Evolutionary conservation across 805 yeast species (phyloP).

Genomic region (Candida sithepensis): DNA sequence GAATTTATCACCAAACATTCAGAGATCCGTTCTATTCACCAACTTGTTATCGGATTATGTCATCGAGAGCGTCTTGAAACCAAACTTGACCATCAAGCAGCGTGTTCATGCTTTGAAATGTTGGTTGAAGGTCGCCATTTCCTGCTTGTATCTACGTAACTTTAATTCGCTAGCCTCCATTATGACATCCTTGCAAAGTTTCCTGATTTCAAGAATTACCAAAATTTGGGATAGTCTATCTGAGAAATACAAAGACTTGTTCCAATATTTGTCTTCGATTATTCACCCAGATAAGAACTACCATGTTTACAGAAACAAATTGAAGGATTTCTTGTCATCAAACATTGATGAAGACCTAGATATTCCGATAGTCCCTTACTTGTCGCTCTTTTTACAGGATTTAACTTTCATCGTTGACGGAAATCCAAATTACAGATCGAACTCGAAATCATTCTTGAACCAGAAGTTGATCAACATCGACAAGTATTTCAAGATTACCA

Average conservation of each 20-base stretch:
- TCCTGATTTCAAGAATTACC: constrained; percentile 60
- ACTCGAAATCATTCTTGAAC: constrained; percentile 45
- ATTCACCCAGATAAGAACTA: constrained; percentile 76
- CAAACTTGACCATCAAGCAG: constrained; percentile 42
- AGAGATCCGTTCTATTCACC: constrained; percentile 61
- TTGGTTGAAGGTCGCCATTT: constrained; percentile 73
- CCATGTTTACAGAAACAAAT: constrained; percentile 59
- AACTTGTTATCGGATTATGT: constrained; percentile 71
- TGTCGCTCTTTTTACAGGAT: constrained; percentile 72
- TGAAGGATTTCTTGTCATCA: constrained; percentile 51
- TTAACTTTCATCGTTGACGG: constrained; percentile 80
- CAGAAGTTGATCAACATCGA: constrained; percentile 68
- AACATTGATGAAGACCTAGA: constrained; percentile 38
- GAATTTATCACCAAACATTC: constrained; percentile 60
- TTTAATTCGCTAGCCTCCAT: constrained; percentile 78
- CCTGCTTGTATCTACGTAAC: constrained; percentile 69
- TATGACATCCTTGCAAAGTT: constrained; percentile 72
- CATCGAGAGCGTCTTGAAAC: constrained; percentile 61
- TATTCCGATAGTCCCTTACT: constrained; percentile 72
- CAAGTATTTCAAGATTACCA: constrained; percentile 64
- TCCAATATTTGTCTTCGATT: constrained; percentile 60
- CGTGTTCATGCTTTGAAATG: constrained; percentile 55
- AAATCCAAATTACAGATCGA: constrained; percentile 63
- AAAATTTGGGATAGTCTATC: constrained; percentile 56
- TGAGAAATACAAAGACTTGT: constrained; percentile 58